Percentiles rank a stretch among this genome's conserved stretches.
Conservation (phyloP, 2,329 filamentous ascomycete genomes). For the Fusarium sublunatum region DNA sequence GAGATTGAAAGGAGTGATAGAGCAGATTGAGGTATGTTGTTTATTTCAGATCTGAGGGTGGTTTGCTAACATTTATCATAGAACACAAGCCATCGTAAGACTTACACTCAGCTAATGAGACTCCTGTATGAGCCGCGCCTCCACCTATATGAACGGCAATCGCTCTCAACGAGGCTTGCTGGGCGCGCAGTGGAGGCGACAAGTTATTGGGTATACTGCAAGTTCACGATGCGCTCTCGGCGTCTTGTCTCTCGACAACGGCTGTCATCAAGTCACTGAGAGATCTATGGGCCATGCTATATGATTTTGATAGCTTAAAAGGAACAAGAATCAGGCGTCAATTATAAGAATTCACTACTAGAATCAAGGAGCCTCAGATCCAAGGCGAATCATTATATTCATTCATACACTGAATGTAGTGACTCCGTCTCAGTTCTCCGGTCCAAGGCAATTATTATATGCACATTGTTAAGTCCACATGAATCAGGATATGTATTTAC, state of each 20-base stretch:
- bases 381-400: too few relatives aligned
- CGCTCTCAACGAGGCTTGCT: too few relatives aligned
- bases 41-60: neutral
- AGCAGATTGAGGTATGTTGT: slow-evolving; percentile 9
- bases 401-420: too few relatives aligned
- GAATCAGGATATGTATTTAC: too few relatives aligned
- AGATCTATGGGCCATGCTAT: neutral
- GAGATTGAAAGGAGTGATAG: neutral
- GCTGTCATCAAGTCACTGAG: neutral
- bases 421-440: too few relatives aligned
- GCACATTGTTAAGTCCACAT: too few relatives aligned
- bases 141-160: neutral
- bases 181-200: neutral
- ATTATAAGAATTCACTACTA: neutral
- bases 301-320: neutral
- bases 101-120: neutral
- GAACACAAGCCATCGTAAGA: neutral
- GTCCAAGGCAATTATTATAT: too few relatives aligned
- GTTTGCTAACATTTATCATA: slow-evolving; percentile 1
- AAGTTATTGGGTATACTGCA: neutral
- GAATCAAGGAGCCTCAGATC: too few relatives aligned
- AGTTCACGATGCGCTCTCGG: neutral
- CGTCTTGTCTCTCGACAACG: neutral
- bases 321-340: neutral
- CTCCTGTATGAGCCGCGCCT: neutral